Percentiles rank a stretch among this genome's conserved stretches.
phyloP scores from a whole-genome alignment of 345 rosid species.

The Eucalyptus cloeziana region DNA sequence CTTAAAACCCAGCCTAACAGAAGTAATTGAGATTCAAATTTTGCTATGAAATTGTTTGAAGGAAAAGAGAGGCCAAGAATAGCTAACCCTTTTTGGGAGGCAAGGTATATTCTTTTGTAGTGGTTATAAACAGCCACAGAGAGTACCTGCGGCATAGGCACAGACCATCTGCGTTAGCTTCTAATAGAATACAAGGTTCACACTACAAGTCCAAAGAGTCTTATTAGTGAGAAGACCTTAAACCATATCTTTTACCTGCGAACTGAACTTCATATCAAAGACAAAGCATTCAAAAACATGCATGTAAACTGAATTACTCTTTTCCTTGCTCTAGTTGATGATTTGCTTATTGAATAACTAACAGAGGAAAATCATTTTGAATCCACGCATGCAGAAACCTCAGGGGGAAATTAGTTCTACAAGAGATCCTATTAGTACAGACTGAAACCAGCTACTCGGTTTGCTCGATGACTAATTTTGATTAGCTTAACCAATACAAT shows the following conservation, averaged over 20 bases:
- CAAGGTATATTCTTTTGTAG: slow-evolving; percentile 75
- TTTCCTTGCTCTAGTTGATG: neutral
- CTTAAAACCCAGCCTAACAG: neutral
- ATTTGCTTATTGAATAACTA: neutral
- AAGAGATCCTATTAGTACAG: neutral
- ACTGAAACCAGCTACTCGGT: neutral
- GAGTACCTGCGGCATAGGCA: slow-evolving; percentile 45
- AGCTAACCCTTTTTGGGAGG: slow-evolving; percentile 69
- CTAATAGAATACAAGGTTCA: neutral
- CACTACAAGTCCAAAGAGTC: neutral
- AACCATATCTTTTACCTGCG: neutral
- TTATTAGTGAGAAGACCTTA: neutral
- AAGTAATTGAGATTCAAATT: neutral
- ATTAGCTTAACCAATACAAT: neutral
- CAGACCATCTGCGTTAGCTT: neutral
- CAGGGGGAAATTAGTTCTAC: neutral
- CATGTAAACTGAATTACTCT: neutral
- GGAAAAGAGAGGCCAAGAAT: neutral
- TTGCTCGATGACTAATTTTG: neutral
- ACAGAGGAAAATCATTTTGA: neutral
- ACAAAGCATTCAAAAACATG: neutral
- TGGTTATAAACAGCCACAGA: slow-evolving; percentile 94
- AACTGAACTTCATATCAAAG: neutral
- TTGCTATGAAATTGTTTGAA: neutral
- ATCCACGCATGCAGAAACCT: neutral